A percentile compares a stretch with the other conserved stretches of the same genome.
Conservation (phyloP, 164 flowering plant species). For the Vitis riparia region DNA sequence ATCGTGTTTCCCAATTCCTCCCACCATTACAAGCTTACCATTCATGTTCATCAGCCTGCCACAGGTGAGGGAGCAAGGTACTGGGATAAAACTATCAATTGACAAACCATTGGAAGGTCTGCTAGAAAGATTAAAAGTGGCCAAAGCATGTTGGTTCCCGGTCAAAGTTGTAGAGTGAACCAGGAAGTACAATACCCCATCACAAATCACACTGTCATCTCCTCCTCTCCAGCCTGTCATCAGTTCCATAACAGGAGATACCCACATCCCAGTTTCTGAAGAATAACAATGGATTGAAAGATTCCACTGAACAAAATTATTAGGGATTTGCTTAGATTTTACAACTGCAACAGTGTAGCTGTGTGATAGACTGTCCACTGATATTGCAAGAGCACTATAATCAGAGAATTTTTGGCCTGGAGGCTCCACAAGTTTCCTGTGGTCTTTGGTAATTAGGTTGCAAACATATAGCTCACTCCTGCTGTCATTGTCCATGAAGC, state of each 20-base stretch:
- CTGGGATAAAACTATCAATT: conserved; percentile 60
- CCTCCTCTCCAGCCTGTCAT: conserved; percentile 92
- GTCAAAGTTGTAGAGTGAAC: conserved; percentile 68
- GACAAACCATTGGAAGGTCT: conserved; percentile 44
- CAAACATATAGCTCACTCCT: conserved; percentile 64
- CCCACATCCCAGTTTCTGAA: conserved; percentile 69
- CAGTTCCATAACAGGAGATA: conserved; percentile 58
- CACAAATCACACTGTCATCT: conserved; percentile 83
- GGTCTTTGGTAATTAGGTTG: conserved; percentile 71
- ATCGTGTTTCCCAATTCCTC: conserved; percentile 86
- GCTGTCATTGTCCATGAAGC: conserved; percentile 78
- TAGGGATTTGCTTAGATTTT: conserved; percentile 84
- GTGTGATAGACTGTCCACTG: conserved; percentile 49
- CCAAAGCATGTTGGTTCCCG: conserved; percentile 71
- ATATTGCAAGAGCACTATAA: conserved; percentile 75
- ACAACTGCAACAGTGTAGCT: conserved; percentile 58
- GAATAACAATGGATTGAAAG: conserved; percentile 69
- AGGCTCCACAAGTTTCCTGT: conserved; percentile 54
- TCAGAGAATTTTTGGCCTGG: conserved; percentile 65
- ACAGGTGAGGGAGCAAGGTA: conserved; percentile 86
- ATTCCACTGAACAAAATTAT: conserved; percentile 80
- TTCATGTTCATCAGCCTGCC: conserved; percentile 88
- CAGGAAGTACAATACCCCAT: conserved; percentile 69
- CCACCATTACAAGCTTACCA: conserved; percentile 88
- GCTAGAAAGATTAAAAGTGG: conserved; percentile 54